Percentiles rank a stretch among this genome's conserved stretches.
These are phyloP conservation scores for Anastatica hierochuntica DNA, from an alignment of 345 rosid genomes.

Conservation along the genomic window DNA sequence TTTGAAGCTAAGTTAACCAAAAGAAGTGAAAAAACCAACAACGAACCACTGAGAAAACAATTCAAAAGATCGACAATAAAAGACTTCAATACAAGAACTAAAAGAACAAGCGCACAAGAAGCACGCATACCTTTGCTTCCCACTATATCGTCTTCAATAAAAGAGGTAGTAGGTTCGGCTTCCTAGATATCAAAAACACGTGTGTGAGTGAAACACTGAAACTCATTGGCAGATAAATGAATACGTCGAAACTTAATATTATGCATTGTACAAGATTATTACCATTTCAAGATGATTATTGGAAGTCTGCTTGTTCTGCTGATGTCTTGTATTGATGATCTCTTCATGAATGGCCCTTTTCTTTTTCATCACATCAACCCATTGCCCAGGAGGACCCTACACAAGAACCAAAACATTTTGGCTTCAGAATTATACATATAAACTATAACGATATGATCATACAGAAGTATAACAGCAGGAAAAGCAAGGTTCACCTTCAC, in stretches of 20 bases:
- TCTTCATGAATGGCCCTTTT: constrained; percentile 79
- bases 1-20: constrained; percentile 6
- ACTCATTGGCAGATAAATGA: background rate
- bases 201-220: constrained; percentile 7
- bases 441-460: background rate
- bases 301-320: constrained; percentile 33
- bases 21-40: background rate
- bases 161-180: constrained; percentile 28
- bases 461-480: background rate
- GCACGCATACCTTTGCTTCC: constrained; percentile 38
- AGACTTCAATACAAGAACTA: background rate
- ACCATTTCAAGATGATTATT: constrained; percentile 48
- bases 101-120: background rate
- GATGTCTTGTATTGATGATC: constrained; percentile 57
- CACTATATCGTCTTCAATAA: constrained; percentile 26
- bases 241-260: background rate
- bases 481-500: constrained; percentile 35
- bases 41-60: background rate
- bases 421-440: background rate
- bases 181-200: constrained; percentile 39
- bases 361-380: constrained; percentile 93
- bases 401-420: constrained; percentile 17
- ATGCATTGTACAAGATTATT: constrained; percentile 4
- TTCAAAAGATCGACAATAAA: background rate
- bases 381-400: constrained; percentile 58